Base-by-base conservation (phyloP, 192 early-diverging fungal genomes). In the Jimgerdemannia lactiflua region DNA sequence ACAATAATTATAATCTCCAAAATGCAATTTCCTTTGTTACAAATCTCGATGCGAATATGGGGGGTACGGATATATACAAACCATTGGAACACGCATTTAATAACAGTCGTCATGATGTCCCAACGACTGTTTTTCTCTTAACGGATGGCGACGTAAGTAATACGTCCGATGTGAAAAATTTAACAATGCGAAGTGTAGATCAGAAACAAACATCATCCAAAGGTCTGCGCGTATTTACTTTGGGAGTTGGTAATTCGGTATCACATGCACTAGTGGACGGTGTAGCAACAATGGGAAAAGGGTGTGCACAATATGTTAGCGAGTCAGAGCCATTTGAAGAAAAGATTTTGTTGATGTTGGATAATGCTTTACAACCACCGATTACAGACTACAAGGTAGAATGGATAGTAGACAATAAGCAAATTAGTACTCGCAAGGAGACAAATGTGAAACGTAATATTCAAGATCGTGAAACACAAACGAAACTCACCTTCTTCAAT, bases 281-380 rank as follows among this genome's bases (percentile, higher is more conserved):
- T 42, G 75, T 89, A 40, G 87, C 88, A 44, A 72, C 83, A 41
- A 75, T 71, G 43, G 87, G 87, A 18, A 78, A 74, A 40, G 87
- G 87, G 9, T 85, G 79, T 39, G 76, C 88, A 2, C 71, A 87
- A 69, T 80, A 80, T 69, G 87, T 89, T 0, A 78, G 79, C 6
- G 74, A 73, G 19, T 70, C 73, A 9, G 87, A 89, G 73, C 78
- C 76, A 54, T 79, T 89, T 83, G 80, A 89, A 20, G 74, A 68
- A 39, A 89, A 89, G 69, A 71, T 89, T 29, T 70, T 89, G 41
- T 76, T 77, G 64, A 86, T 89, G 86, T 67, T 89, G 42, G 89
- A 89, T 42, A 79, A 78, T 71, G 72, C 83, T 1, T 64, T 89
- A 19, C 70, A 79, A 65, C 82, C 83, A 65, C 79, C 79, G 2